Base-by-base conservation (phyloP, 2,329 filamentous ascomycete species). In the Phyllosticta paracitricarpa region DNA sequence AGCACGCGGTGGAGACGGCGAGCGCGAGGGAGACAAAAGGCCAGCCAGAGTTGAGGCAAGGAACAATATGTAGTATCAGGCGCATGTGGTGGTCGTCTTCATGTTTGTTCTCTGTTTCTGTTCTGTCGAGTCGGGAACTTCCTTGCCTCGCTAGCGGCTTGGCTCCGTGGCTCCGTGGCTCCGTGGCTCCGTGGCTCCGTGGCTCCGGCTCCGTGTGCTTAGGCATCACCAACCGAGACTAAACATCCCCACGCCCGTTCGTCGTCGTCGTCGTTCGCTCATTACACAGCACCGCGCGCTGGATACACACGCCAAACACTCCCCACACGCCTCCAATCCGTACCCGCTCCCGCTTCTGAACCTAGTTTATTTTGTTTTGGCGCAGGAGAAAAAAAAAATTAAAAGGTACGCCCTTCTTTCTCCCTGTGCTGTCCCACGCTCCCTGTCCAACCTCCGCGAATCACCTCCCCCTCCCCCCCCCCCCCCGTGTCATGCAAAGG, bases 371-470 rank as follows among this genome's bases (percentile, higher is more conserved):
- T 28, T 30, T 30, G n/a, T 30, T 30, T 30, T 8, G 3, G 1
- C 19, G 19, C 19, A 22, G 19, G 19, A 33, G 10, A 33, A 33
- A 33, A 33, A 7, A 33, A 33, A 33, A 33, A 33, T 33, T 33
- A 40, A 40, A 40, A 40, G 33, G 33, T 40, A 40, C 33, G 33
- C 33, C 33, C 33, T 12, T 17, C 10, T 33, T 33, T 10, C 59
- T 61, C 59, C 59, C 56, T 61, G 59, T 61, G 28, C 28, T 30
- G 58, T 61, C 52, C 35, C 58, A 61, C 56, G 58, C 58, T 56
- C 25, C 54, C 59, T 56, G 58, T 53, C 58, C 58, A 33, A 30
- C 55, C 59, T 53, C 59, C 59, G 52, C 56, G 54, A 54, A 48
- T 51, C 59, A 26, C 59, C 59, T 33, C 51, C 51, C 51, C 51